Base-by-base conservation (phyloP, 805 yeast species). In the Dipodascus albidus region DNA sequence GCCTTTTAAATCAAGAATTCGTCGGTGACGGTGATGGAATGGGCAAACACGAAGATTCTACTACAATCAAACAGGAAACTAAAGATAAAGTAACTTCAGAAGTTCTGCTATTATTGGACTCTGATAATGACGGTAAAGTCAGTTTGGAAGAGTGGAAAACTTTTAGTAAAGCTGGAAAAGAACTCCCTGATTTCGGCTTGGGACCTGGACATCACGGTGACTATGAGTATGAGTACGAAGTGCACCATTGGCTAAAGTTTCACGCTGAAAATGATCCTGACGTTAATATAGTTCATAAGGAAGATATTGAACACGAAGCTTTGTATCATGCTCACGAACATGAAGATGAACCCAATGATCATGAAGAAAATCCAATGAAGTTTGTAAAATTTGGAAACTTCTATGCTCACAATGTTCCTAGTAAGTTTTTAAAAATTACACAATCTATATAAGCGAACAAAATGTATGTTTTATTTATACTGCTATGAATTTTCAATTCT, bases 151-250 rank as follows among this genome's bases (percentile, higher is more conserved):
- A 88, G 64, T 91, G 89, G 82, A 61, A 80, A 48, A 70, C 69
- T 14, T 90, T 78, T 67, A 75, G 78, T 6, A 66, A 67, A 1
- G 69, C 67, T 11, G 95, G 95, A 6, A 83, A 85, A 1, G 78
- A 79, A 57, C 78, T 91, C 63, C 97, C 97, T 0, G 97, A 91
- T 67, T 81, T 90, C 66, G 95, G 96, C 6, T 81, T 83, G 55
- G 98, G 97, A 27, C 90, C 87, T 4, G 96, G 96, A 23, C 96
- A 90, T 64, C 96, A 90, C 70, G 83, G 89, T 35, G 96, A 87
- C 70, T 91, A 89, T 64, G 98, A 90, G 68, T 77, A 80, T 60
- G 97, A 90, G 66, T 91, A 90, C 65, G 97, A 91, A 66, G 82
- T 87, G 54, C 97, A 90, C 67, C 98, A 90, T 67, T 91, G 97